phyloP scores from a whole-genome alignment of 169 alveolate species.

The Cyclospora cayetanensis region DNA sequence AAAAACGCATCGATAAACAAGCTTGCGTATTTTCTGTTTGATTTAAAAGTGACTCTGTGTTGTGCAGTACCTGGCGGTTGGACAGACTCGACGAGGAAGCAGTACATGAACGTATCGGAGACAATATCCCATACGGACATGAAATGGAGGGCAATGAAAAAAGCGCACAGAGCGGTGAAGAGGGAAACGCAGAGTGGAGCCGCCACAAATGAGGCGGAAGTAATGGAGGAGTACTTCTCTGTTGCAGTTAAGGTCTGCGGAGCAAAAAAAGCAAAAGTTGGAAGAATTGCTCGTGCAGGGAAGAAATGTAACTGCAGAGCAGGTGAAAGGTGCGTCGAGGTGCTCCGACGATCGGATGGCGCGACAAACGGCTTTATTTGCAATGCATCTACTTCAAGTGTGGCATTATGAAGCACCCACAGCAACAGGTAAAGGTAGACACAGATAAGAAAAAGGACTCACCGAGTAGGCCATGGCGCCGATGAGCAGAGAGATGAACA shows the following conservation, averaged over 20 bases:
- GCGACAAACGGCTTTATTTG: no score
- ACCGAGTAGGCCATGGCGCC: conserved; percentile 64
- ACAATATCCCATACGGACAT: conserved; percentile 65
- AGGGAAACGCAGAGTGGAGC: conserved; percentile 72
- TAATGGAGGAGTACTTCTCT: conserved; percentile 63
- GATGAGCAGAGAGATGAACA: conserved; percentile 58
- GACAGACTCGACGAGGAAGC: conserved; percentile 68
- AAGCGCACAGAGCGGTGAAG: conserved; percentile 38
- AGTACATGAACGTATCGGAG: conserved; percentile 74
- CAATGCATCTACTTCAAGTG: no score
- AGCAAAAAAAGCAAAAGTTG: not conserved
- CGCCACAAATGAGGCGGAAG: conserved; percentile 61
- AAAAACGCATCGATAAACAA: no score
- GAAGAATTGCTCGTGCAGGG: no score
- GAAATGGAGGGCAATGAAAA: conserved; percentile 41
- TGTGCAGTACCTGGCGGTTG: conserved; percentile 72
- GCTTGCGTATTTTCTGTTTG: no score
- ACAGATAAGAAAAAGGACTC: not conserved
- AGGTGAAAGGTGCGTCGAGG: no score
- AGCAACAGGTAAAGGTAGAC: no score
- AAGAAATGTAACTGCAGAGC: no score
- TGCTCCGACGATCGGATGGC: no score
- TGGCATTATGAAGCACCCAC: no score
- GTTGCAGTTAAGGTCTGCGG: conserved; percentile 64
- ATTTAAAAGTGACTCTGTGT: no score